Percentiles rank a stretch among this genome's conserved stretches.
These are phyloP conservation scores for Saccharomyces hybrid DNA, from an alignment of 1,139 yeast species.

Conservation along the genomic window DNA sequence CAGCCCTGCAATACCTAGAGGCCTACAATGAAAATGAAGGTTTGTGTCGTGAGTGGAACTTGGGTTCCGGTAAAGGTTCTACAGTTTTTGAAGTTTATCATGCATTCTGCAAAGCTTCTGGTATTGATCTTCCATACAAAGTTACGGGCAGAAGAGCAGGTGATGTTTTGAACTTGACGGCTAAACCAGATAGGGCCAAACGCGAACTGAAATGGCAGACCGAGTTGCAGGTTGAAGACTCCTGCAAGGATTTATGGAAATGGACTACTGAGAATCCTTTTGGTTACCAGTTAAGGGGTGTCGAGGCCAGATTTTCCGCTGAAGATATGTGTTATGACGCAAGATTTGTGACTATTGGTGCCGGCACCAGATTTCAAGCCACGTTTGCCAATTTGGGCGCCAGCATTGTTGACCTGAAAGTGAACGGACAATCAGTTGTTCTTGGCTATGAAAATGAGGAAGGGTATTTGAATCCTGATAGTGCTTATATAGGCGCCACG, in stretches of 20 bases:
- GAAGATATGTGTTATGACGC: conserved; percentile 25
- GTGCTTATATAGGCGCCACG: conserved; percentile 55
- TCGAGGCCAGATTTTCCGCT: conserved; percentile 17
- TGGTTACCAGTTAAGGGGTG: conserved; percentile 42
- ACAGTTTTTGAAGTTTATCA: conserved; percentile 68
- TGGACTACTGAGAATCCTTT: conserved; percentile 68
- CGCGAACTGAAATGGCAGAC: conserved; percentile 62
- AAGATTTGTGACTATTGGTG: conserved; percentile 39
- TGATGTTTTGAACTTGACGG: conserved; percentile 70
- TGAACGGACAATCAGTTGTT: conserved; percentile 35
- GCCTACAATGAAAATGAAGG: conserved; percentile 37
- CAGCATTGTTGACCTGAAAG: conserved; percentile 38
- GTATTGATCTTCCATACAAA: conserved; percentile 57
- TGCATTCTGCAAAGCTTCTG: conserved; percentile 65
- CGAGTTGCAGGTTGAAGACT: conserved; percentile 47
- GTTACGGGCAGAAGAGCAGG: conserved; percentile 66
- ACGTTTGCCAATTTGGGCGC: conserved; percentile 49
- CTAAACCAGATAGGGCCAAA: conserved; percentile 62
- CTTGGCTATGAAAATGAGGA: conserved; percentile 33
- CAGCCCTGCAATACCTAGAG: conserved; percentile 58
- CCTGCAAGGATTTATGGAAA: conserved; percentile 70
- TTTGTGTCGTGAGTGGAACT: conserved; percentile 69
- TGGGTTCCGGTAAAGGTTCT: conserved; percentile 74
- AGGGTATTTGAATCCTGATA: conserved; percentile 35
- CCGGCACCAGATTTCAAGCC: conserved; percentile 36